These are phyloP conservation scores for Hyaloscypha hepaticicola DNA, from an alignment of 495 filamentous ascomycete species.

Conservation along the genomic window DNA sequence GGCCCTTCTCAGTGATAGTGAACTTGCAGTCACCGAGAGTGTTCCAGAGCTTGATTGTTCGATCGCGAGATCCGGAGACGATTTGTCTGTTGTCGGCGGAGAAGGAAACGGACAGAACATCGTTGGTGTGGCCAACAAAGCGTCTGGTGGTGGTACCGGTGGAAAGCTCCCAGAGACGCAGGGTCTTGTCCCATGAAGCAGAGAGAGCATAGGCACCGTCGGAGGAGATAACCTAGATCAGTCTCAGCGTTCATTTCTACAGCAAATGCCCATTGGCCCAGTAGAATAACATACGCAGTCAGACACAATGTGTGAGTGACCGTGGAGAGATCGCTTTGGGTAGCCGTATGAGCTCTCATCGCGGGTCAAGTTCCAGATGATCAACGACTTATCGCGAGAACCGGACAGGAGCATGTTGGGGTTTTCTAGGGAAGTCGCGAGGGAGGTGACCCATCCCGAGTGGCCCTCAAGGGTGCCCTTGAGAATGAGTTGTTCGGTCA, in stretches of 20 bases:
- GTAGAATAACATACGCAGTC: slow-evolving; percentile 81
- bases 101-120: slow-evolving; percentile 99
- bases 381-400: slow-evolving; percentile 96
- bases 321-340: slow-evolving; percentile 96
- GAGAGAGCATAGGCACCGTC: slow-evolving; percentile 99
- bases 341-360: slow-evolving; percentile 97
- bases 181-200: slow-evolving; percentile 99
- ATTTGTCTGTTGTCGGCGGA: slow-evolving; percentile 99
- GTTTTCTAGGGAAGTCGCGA: slow-evolving; percentile 99
- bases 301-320: slow-evolving; percentile 99
- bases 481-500: slow-evolving; percentile 96
- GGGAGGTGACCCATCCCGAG: slow-evolving; percentile 77
- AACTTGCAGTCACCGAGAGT: slow-evolving; percentile 99
- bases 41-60: slow-evolving; percentile 99
- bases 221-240: slow-evolving; percentile 91
- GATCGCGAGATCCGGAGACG: slow-evolving; percentile 96
- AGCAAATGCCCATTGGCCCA: slow-evolving; percentile 17
- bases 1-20: slow-evolving; percentile 99
- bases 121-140: slow-evolving; percentile 99
- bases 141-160: slow-evolving; percentile 94
- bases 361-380: slow-evolving; percentile 99
- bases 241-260: slow-evolving; percentile 26
- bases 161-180: slow-evolving; percentile 98
- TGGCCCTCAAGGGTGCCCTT: slow-evolving; percentile 98
- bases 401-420: slow-evolving; percentile 99